Conservation (phyloP, 345 rosid genomes). For the Sonneratia alba region DNA sequence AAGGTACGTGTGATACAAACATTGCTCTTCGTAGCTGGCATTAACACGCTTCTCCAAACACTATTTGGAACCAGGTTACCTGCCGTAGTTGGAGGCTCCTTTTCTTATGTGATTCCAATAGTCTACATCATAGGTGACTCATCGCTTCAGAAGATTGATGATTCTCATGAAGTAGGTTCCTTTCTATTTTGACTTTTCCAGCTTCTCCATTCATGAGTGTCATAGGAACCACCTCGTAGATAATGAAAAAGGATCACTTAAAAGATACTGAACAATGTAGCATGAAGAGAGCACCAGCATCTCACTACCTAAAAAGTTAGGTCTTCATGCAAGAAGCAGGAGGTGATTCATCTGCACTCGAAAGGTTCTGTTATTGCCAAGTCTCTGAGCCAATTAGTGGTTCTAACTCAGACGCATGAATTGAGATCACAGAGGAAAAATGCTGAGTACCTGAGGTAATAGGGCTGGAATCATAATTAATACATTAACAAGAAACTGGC, state of each 20-base stretch:
- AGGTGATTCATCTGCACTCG: not conserved
- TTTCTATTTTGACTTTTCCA: no score
- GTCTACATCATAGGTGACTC: slow-evolving; percentile 75
- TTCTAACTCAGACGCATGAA: not conserved
- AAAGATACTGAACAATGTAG: not conserved
- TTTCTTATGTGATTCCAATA: slow-evolving; percentile 59
- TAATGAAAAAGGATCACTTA: not conserved
- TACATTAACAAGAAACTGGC: not conserved
- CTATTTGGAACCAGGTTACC: slow-evolving; percentile 87
- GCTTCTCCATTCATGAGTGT: not conserved
- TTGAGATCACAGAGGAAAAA: not conserved
- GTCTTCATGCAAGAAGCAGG: not conserved
- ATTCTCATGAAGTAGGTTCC: slow-evolving; percentile 57
- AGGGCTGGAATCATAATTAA: not conserved
- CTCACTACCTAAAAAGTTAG: not conserved
- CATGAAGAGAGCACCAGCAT: not conserved
- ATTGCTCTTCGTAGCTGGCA: slow-evolving; percentile 74
- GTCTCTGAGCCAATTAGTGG: not conserved
- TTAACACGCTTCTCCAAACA: slow-evolving; percentile 85
- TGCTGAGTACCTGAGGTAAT: not conserved
- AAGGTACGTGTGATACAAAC: slow-evolving; percentile 85
- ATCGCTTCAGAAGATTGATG: slow-evolving; percentile 42
- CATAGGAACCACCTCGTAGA: not conserved
- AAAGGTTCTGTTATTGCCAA: not conserved
- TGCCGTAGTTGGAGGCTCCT: slow-evolving; percentile 81